Evolutionary conservation across 192 early-diverging fungal species (phyloP).

Genomic region (Linnemannia elongata): DNA sequence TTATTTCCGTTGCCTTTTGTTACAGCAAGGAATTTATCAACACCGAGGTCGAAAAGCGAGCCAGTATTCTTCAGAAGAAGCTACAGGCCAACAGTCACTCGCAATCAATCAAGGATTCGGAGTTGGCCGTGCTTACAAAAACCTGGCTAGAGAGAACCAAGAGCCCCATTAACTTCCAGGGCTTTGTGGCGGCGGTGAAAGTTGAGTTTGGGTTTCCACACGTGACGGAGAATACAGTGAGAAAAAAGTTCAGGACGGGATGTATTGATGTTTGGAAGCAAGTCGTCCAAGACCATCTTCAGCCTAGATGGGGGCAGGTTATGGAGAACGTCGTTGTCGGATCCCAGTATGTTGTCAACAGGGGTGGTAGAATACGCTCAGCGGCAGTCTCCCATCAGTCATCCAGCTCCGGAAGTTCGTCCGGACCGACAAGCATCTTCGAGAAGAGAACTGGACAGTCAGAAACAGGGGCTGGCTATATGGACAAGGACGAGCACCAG

Average conservation of each 20-base stretch:
- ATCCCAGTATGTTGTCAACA: background rate
- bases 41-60: background rate
- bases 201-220: background rate
- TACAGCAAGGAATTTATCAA: background rate
- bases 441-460: background rate
- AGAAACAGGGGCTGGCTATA: background rate
- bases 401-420: background rate
- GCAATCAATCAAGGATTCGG: background rate
- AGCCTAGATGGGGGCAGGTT: background rate
- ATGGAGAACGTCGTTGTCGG: background rate
- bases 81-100: background rate
- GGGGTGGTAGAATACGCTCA: background rate
- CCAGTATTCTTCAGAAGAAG: background rate
- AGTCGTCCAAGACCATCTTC: background rate
- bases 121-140: background rate
- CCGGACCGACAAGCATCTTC: background rate
- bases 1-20: background rate
- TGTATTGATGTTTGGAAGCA: background rate
- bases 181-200: background rate
- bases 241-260: background rate
- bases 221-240: background rate
- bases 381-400: background rate
- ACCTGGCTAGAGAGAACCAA: background rate
- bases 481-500: background rate
- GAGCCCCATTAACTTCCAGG: background rate